phyloP scores from a whole-genome alignment of 495 filamentous ascomycete genomes.

The Platismatia glauca region DNA sequence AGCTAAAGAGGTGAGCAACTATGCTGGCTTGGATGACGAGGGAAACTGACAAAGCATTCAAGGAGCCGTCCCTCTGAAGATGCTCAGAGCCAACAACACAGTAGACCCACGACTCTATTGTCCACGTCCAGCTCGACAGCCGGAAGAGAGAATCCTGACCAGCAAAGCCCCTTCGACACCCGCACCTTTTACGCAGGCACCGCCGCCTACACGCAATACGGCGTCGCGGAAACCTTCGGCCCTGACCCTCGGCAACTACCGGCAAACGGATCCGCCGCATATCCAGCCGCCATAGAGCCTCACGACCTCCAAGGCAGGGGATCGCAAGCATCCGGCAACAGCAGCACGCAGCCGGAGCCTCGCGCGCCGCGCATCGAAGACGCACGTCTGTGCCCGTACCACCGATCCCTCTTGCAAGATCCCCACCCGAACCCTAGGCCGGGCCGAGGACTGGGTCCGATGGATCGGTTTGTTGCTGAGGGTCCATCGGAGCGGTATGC shows the following conservation, averaged over 20 bases:
- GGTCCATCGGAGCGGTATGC: slow-evolving; percentile 15
- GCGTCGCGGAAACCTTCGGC: neutral
- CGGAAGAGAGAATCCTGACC: neutral
- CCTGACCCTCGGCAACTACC: neutral
- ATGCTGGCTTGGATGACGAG: neutral
- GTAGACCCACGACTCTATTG: neutral
- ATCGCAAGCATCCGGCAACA: neutral
- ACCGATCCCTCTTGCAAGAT: neutral
- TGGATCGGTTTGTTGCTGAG: slow-evolving; percentile 16
- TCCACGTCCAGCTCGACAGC: slow-evolving; percentile 1
- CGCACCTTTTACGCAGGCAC: neutral
- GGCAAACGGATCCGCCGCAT: neutral
- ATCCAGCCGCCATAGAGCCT: neutral
- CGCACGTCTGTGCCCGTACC: neutral
- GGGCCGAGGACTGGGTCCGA: slow-evolving; percentile 12
- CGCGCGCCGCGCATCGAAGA: neutral
- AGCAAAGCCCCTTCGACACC: neutral
- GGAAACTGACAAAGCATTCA: neutral
- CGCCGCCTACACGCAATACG: slow-evolving; percentile 4
- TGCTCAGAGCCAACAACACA: neutral
- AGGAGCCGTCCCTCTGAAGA: neutral
- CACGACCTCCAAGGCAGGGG: slow-evolving; percentile 12
- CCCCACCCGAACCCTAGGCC: neutral
- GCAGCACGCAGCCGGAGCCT: slow-evolving; percentile 1
- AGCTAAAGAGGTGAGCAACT: slow-evolving; percentile 1